Percentiles rank a stretch among this genome's conserved stretches.
phyloP scores from a whole-genome alignment of 331 rosid species.

The Rhamnella rubrinervis region DNA sequence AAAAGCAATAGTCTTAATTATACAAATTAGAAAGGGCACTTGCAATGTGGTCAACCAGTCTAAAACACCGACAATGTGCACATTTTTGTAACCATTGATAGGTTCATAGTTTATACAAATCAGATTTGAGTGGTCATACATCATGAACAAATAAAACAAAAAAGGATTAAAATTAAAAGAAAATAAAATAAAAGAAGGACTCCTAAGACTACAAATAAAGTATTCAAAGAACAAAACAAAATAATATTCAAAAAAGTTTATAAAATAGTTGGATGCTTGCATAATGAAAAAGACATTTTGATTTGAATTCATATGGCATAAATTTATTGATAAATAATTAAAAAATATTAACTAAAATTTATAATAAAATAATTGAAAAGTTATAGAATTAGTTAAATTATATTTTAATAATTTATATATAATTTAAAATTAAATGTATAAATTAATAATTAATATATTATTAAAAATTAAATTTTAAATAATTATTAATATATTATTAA shows the following conservation, averaged over 20 bases:
- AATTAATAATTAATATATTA: too few relatives aligned
- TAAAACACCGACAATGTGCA: not conserved
- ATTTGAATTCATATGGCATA: not conserved
- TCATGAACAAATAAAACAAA: constrained; percentile 7
- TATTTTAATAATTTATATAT: too few relatives aligned
- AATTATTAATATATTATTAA: too few relatives aligned
- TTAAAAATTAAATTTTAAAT: too few relatives aligned
- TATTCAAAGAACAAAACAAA: not conserved
- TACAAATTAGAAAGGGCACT: not conserved
- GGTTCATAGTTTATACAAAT: not conserved
- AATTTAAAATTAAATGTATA: too few relatives aligned
- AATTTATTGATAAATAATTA: too few relatives aligned
- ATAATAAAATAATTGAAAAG: too few relatives aligned
- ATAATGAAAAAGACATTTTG: constrained; percentile 1
- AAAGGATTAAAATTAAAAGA: not conserved
- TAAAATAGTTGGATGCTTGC: not conserved
- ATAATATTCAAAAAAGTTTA: not conserved
- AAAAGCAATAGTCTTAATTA: too few relatives aligned
- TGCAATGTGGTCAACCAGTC: not conserved
- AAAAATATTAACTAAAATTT: too few relatives aligned
- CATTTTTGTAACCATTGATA: not conserved
- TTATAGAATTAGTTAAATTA: too few relatives aligned
- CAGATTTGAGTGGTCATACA: constrained; percentile 26
- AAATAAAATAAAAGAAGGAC: not conserved
- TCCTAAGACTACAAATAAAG: not conserved